Evolutionary conservation across 331 rosid species (phyloP), one percentile per base, ranked within the genome.

Genomic region (Telfairia occidentalis): DNA sequence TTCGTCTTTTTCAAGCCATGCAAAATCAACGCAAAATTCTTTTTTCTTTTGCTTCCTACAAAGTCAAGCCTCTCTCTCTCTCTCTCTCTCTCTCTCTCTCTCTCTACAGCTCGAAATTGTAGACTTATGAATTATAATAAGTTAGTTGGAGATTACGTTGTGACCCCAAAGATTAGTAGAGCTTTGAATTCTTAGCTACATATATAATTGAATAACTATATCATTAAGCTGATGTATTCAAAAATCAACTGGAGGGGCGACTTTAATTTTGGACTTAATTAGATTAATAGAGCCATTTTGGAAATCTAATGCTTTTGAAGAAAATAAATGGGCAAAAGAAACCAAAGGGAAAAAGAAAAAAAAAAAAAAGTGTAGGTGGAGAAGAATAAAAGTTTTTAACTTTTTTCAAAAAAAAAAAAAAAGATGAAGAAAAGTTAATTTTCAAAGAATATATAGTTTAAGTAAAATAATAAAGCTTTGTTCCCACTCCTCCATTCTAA

Each of bases 1-100:
- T 54, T 34, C 69, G 29, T 34, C 55, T 11, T 29, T 71, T 49
- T 46, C 9, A 69, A 69, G 74, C 54, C 74, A 69, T 42, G 55
- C 74, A 66, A 66, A 59, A 40, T 11, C 48, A 18, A 64, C 0
- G 16, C 8, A 3, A n/a, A 28, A 58, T 58, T 58, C 5, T 29
- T 3, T 26, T 9, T 0, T 55, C 2, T 58, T 30, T 13, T 60
- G 26, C 28, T 24, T 26, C 35, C 13, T 35, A 32, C 53, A 66
- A 66, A 66, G 73, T 66, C 73, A 66, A 40, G 35, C 73, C 29
- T 19, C 12, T n/a, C 16, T 59, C 23, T n/a, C n/a, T n/a, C n/a
- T n/a, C n/a, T 12, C 52, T 46, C 45, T 40, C 5, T 1, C 10
- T 8, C 8, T 19, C 16, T 61, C 3, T 61, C 45, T 61, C 28